Evolutionary conservation across 176 grass and related monocot genomes (phyloP).

Genomic region (Pontederia crassipes): DNA sequence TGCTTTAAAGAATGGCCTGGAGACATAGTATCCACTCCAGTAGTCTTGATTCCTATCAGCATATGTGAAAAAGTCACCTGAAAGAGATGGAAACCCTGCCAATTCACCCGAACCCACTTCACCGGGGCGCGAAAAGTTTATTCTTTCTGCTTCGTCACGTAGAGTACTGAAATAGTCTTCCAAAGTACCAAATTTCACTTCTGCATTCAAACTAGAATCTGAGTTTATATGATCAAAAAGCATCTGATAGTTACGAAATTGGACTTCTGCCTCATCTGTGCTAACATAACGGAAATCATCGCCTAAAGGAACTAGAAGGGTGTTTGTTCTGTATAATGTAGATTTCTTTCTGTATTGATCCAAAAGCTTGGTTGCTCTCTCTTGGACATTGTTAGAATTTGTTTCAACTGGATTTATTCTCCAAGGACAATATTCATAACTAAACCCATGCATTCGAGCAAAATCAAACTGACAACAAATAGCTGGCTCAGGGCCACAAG

Average conservation of each 20-base stretch:
- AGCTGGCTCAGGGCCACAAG: conserved; percentile 97
- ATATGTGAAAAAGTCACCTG: conserved; percentile 98
- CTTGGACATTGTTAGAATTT: conserved; percentile 56
- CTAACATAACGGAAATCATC: conserved; percentile 96
- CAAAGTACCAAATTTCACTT: conserved; percentile 88
- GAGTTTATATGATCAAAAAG: conserved; percentile 97
- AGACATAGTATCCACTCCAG: conserved; percentile 98
- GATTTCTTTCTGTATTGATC: conserved; percentile 98
- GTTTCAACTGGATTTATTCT: conserved; percentile 74
- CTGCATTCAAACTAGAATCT: conserved; percentile 64
- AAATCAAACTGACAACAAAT: conserved; percentile 99
- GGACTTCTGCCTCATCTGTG: conserved; percentile 76
- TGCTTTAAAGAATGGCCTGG: conserved; percentile 96
- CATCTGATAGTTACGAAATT: conserved; percentile 88
- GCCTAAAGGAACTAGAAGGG: conserved; percentile 88
- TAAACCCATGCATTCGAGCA: conserved; percentile 65
- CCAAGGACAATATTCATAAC: conserved; percentile 86
- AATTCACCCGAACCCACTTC: conserved; percentile 79
- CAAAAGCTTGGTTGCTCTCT: conserved; percentile 79
- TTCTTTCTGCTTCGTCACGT: conserved; percentile 69
- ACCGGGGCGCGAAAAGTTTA: conserved; percentile 66
- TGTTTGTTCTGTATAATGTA: conserved; percentile 88
- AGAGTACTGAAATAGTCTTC: conserved; percentile 91
- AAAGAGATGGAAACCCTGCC: conserved; percentile 85
- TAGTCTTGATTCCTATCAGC: conserved; percentile 91